Percentiles rank a stretch among this genome's conserved stretches.
Conservation (phyloP, 164 flowering plant species). For the Macadamia tetraphylla region DNA sequence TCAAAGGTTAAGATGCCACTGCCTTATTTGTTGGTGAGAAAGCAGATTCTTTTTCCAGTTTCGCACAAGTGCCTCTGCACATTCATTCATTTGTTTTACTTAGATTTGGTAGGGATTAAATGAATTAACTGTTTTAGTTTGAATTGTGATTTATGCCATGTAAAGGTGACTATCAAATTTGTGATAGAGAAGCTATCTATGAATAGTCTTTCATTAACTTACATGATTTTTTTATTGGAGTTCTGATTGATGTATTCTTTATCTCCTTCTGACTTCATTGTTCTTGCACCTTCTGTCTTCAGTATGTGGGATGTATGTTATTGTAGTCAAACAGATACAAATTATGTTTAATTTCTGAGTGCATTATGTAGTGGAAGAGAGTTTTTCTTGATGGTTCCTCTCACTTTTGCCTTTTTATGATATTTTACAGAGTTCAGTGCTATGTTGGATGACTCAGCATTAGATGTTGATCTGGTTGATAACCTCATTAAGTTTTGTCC, state of each 20-base stretch:
- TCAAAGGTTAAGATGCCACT: slow-evolving; percentile 89
- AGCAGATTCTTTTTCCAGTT: background rate
- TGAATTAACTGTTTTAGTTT: too few relatives aligned
- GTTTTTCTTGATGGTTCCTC: background rate
- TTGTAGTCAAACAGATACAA: background rate
- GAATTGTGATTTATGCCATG: background rate
- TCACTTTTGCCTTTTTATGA: slow-evolving; percentile 5
- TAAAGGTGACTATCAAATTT: background rate
- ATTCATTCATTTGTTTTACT: background rate
- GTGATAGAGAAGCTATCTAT: background rate
- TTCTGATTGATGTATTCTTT: background rate
- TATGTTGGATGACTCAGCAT: slow-evolving; percentile 78
- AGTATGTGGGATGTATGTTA: background rate
- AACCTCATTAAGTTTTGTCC: slow-evolving; percentile 96
- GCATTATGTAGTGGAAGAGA: background rate
- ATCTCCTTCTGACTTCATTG: background rate
- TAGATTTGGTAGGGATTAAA: too few relatives aligned
- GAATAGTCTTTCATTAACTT: slow-evolving; percentile 1
- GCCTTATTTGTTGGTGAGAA: slow-evolving; percentile 83
- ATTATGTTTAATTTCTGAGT: background rate
- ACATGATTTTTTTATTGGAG: background rate
- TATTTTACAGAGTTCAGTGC: slow-evolving; percentile 63
- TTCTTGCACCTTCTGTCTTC: background rate
- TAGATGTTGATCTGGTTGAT: slow-evolving; percentile 93
- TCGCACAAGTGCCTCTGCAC: background rate